Base-by-base conservation (phyloP, 805 yeast species). In the Ogataea siamensis region DNA sequence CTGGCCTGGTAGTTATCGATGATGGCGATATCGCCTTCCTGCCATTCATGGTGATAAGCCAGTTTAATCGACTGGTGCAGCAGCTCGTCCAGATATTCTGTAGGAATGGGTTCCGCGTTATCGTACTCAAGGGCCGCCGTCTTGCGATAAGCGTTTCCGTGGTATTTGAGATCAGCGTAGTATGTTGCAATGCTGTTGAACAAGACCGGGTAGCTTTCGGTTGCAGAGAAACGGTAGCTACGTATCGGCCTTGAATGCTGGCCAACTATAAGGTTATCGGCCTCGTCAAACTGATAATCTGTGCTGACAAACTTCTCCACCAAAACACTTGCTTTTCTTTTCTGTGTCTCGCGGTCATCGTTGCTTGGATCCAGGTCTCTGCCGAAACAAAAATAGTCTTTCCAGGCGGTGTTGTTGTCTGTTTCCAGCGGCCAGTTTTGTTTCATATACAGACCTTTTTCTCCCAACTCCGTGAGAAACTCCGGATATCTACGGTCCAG, bases 1-100 rank as follows among this genome's bases (percentile, higher is more conserved):
- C 62, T 54, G 3, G 56, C 64, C 38, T 57, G 63, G 36, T 58
- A 56, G 39, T 64, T 64, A 41, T 64, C 63, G n/a, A 64, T 50
- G 7, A 64, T 45, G 1, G 52, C 62, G 28, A 64, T 45, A 42
- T 63, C 68, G 6, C 67, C 66, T 32, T 50, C 52, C 28, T 51
- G 40, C 66, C 66, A 64, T 7, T 39, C 16, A 34, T 62, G 66
- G 7, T 39, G 33, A 27, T 54, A 64, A n/a, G 56, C 49, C 3
- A 58, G 13, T 5, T 55, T 44, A 6, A 34, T 28, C 7, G 57
- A 51, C 3, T 35, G 37, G 24, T 57, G 34, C 9, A 52, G 34
- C 3, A 45, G 33, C 11, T 23, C 38, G 14, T 56, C 57, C 13
- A 60, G 37, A 16, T 37, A 48, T 5, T 49, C 39, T 3, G 11